Percentiles rank a stretch among this genome's conserved stretches.
These are phyloP conservation scores for Phaeosphaeriaceae sp. DNA, from an alignment of 2,329 filamentous ascomycete genomes.

Conservation along the genomic window DNA sequence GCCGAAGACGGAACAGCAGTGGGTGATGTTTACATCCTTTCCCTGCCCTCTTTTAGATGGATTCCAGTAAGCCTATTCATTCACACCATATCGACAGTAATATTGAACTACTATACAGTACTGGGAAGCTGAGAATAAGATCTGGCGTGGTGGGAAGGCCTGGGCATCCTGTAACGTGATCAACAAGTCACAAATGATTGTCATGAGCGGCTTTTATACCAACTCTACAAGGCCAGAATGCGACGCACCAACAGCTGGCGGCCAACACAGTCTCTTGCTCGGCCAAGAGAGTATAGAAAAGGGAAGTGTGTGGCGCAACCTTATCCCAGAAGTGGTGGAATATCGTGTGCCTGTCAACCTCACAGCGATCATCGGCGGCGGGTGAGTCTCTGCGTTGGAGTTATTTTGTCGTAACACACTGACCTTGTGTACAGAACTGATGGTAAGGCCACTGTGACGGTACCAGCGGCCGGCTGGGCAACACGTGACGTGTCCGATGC, in stretches of 20 bases:
- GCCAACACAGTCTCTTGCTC: constrained; percentile 60
- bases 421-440: constrained; percentile 29
- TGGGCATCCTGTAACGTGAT: constrained; percentile 62
- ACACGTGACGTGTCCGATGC: constrained; percentile 58
- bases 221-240: constrained; percentile 53
- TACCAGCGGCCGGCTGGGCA: constrained; percentile 57
- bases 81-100: neutral
- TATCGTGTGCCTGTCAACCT: constrained; percentile 57
- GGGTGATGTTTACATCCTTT: constrained; percentile 66
- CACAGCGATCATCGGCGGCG: constrained; percentile 50
- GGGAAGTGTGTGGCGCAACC: neutral
- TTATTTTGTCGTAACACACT: neutral
- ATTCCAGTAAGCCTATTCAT: constrained; percentile 49
- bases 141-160: constrained; percentile 39
- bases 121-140: neutral
- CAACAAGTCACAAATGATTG: constrained; percentile 62
- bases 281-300: constrained; percentile 48
- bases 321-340: neutral
- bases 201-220: constrained; percentile 62
- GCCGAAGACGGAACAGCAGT: constrained; percentile 58
- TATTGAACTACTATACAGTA: neutral
- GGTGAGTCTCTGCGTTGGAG: constrained; percentile 11
- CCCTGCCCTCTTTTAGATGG: constrained; percentile 67
- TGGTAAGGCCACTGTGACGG: constrained; percentile 60
- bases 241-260: constrained; percentile 58